Percentiles rank a stretch among this genome's conserved stretches.
These are phyloP conservation scores for Yamadazyma siamensis DNA, from an alignment of 1,139 yeast species.

Conservation along the genomic window DNA sequence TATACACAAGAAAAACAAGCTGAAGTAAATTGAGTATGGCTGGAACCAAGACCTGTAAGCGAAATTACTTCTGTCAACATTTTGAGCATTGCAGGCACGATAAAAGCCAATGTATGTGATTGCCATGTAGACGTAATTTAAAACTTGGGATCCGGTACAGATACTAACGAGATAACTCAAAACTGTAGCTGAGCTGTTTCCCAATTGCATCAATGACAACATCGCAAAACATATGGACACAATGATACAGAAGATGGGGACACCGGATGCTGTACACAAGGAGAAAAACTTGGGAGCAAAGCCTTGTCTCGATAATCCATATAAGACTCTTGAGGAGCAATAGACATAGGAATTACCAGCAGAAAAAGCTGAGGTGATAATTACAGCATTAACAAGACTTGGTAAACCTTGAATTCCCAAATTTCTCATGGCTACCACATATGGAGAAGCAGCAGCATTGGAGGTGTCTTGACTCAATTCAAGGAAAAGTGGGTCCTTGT, in stretches of 20 bases:
- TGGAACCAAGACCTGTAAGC: conserved; percentile 74
- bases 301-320: conserved; percentile 33
- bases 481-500: conserved; percentile 33
- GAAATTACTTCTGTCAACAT: conserved; percentile 63
- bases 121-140: conserved; percentile 65
- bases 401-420: conserved; percentile 33
- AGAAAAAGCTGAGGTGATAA: conserved; percentile 28
- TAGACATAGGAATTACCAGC: conserved; percentile 43
- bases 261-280: conserved; percentile 24
- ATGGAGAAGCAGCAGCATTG: conserved; percentile 38
- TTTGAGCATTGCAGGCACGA: conserved; percentile 54
- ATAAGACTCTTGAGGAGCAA: conserved; percentile 38
- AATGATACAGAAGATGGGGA: conserved; percentile 48
- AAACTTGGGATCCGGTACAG: conserved; percentile 73
- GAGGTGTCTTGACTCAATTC: conserved; percentile 17
- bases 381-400: conserved; percentile 32
- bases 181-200: conserved; percentile 64
- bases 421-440: conserved; percentile 42
- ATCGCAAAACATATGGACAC: conserved; percentile 56
- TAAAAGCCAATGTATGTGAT: conserved; percentile 58
- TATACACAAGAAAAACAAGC: conserved; percentile 24
- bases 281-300: conserved; percentile 35
- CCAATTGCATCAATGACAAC: conserved; percentile 51
- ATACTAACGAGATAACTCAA: conserved; percentile 71
- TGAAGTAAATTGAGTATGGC: conserved; percentile 63